phyloP scores from a whole-genome alignment of 805 yeast genomes.

The Teunomyces aglyptinius region DNA sequence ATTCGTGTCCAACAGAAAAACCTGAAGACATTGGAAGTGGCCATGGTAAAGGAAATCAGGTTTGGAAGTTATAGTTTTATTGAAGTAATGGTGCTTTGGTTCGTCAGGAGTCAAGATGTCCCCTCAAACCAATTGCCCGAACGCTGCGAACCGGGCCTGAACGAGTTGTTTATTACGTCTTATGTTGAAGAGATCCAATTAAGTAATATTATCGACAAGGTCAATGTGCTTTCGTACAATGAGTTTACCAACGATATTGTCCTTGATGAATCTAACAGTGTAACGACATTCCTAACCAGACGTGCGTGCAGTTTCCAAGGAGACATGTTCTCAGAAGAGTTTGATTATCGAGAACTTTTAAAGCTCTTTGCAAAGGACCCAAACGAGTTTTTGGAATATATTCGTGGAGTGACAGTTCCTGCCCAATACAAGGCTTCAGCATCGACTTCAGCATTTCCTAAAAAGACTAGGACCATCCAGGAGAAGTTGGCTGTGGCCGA shows the following conservation, averaged over 20 bases:
- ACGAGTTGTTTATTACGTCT: slow-evolving; percentile 58
- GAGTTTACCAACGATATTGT: slow-evolving; percentile 30
- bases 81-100: slow-evolving; percentile 48
- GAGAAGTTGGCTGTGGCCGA: slow-evolving; percentile 4
- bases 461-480: slow-evolving; percentile 4
- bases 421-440: slow-evolving; percentile 18
- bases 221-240: slow-evolving; percentile 39
- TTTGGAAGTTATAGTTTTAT: slow-evolving; percentile 50
- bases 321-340: slow-evolving; percentile 29
- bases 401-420: slow-evolving; percentile 27
- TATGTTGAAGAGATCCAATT: slow-evolving; percentile 44
- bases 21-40: slow-evolving; percentile 33
- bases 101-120: slow-evolving; percentile 44
- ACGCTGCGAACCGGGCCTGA: slow-evolving; percentile 17
- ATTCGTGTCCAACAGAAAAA: slow-evolving; percentile 40
- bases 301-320: slow-evolving; percentile 41
- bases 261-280: slow-evolving; percentile 34
- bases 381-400: slow-evolving; percentile 27
- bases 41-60: slow-evolving; percentile 49
- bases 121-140: slow-evolving; percentile 17
- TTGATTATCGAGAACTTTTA: slow-evolving; percentile 39
- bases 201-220: slow-evolving; percentile 42
- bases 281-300: slow-evolving; percentile 37
- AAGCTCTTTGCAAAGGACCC: slow-evolving; percentile 21
- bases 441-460: slow-evolving; percentile 7